Base-by-base conservation (phyloP, 495 filamentous ascomycete genomes). In the Neurospora cerealis region DNA sequence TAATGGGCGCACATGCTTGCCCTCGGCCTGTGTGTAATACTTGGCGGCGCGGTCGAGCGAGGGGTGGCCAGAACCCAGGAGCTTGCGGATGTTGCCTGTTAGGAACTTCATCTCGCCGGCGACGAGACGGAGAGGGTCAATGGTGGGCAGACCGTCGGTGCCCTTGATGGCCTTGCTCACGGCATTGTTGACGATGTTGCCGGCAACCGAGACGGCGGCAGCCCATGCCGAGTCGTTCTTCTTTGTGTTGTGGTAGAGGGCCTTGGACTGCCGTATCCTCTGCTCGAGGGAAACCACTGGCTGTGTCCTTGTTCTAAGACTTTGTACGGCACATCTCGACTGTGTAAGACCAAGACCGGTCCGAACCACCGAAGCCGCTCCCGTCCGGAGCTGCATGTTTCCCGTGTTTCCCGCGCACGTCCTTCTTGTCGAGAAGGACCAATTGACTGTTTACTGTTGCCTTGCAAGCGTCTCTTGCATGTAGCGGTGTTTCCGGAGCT, bases 21-120 rank as follows among this genome's bases (percentile, higher is more conserved):
- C 96, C 82, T 98, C 94, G 70, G 92, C 92, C 77, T 93, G 91
- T n/a, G 96, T 97, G 80, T 99, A 99, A 86, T 99, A 98, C 81
- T 98, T 99, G 38, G 96, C 93, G 19, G 96, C 94, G 70, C 91
- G 95, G 79, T 99, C 96, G 48, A 99, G 86, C 24, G 93, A 92
- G 6, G 95, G 96, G 81, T 98, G 95, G 2, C 95, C 94, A 0
- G 95, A 97, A 6, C 95, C 95, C 28, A 98, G 85, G 37, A 98
- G 86, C 79, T 94, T 91, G 69, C 92, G 86, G 79, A 97, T 96
- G 79, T 97, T 96, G 70, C 92, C 93, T 21, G 89, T 96, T 80
- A 97, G 83, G 77, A 95, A 96, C 82, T 96, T 97, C 89, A 98
- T 91, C 83, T 98, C 95, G 83, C 96, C 97, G 70, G 92, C 94